Base-by-base conservation (phyloP, 2,329 filamentous ascomycete genomes). In the Eutypa lata region DNA sequence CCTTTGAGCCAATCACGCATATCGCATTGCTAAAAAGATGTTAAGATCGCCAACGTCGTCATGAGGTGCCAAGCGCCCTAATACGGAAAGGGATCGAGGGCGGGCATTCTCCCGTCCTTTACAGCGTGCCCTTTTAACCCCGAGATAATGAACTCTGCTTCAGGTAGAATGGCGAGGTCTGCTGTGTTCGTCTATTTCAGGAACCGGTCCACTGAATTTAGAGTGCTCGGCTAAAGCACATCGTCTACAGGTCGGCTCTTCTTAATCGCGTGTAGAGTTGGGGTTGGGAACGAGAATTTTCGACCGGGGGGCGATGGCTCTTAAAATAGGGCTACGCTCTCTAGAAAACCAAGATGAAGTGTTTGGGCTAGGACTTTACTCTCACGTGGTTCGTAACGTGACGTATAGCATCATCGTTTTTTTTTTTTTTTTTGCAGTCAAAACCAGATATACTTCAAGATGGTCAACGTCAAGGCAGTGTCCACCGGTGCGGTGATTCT, bases 401-500 rank as follows among this genome's bases (percentile, higher is more conserved):
- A n/a, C n/a, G n/a, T n/a, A n/a, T n/a, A n/a, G n/a, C 11, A 43
- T n/a, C 3, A 43, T 7, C 22, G 7, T 21, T 11, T 11, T 5
- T 16, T 19, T n/a, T 21, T 11, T 13, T n/a, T 13, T 13, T 21
- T 45, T 45, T n/a, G 35, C 3, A 19, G 11, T 19, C 42, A 7
- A 28, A 11, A 6, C 35, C 22, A n/a, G 22, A 3, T 24, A 28
- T 28, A 45, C 22, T 49, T 26, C 26, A 53, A 46, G 45, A 54
- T 54, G 52, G 52, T 54, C 18, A 51, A 45, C 26, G 19, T 54
- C 45, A 35, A 49, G 28, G 47, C 47, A n/a, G 35, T 48, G 18
- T 28, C 52, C 21, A 48, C 44, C 49, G 31, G 33, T 19, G 28
- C 33, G 26, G 42, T 37, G 33, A 47, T 37, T 16, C 42, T 61